These are phyloP conservation scores for Suhomyces kunorum DNA, from an alignment of 1,139 yeast genomes.

Conservation along the genomic window DNA sequence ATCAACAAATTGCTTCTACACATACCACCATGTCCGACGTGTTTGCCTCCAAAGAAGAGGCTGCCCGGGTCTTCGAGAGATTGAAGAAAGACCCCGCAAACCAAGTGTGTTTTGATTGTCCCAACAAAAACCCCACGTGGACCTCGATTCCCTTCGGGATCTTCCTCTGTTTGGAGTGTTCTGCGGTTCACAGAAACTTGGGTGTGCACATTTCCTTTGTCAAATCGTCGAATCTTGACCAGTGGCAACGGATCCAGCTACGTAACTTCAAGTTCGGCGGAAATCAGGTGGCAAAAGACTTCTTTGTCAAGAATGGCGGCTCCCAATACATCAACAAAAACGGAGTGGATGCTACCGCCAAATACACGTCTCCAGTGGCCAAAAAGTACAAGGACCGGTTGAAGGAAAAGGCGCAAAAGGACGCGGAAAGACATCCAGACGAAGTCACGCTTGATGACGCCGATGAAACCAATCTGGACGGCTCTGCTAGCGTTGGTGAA, in stretches of 20 bases:
- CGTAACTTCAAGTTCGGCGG: slow-evolving; percentile 94
- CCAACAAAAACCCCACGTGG: slow-evolving; percentile 55
- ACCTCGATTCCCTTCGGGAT: slow-evolving; percentile 53
- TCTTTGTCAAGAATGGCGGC: slow-evolving; percentile 82
- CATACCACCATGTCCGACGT: slow-evolving; percentile 12
- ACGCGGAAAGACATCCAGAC: slow-evolving; percentile 69
- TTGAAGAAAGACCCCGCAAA: slow-evolving; percentile 69
- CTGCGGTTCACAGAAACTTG: slow-evolving; percentile 51
- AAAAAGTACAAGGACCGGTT: slow-evolving; percentile 75
- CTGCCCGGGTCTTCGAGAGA: slow-evolving; percentile 56
- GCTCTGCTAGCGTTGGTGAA: slow-evolving; percentile 43
- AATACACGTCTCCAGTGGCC: slow-evolving; percentile 82
- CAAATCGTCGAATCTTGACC: slow-evolving; percentile 85
- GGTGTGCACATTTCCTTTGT: slow-evolving; percentile 61
- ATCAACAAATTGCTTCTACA: slow-evolving; percentile 5
- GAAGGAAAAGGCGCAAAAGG: slow-evolving; percentile 65
- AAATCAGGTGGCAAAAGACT: slow-evolving; percentile 81
- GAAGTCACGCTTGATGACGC: slow-evolving; percentile 61
- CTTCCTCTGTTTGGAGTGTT: slow-evolving; percentile 50
- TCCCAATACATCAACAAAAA: slow-evolving; percentile 56
- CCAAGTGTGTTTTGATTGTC: slow-evolving; percentile 73
- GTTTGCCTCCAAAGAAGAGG: slow-evolving; percentile 65
- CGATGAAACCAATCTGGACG: slow-evolving; percentile 35
- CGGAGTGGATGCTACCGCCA: slow-evolving; percentile 65
- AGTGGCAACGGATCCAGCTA: slow-evolving; percentile 86